Percentiles rank a stretch among this genome's conserved stretches.
Evolutionary conservation across 2,329 filamentous ascomycete species (phyloP).

Genomic region (Penicillium sp.): DNA sequence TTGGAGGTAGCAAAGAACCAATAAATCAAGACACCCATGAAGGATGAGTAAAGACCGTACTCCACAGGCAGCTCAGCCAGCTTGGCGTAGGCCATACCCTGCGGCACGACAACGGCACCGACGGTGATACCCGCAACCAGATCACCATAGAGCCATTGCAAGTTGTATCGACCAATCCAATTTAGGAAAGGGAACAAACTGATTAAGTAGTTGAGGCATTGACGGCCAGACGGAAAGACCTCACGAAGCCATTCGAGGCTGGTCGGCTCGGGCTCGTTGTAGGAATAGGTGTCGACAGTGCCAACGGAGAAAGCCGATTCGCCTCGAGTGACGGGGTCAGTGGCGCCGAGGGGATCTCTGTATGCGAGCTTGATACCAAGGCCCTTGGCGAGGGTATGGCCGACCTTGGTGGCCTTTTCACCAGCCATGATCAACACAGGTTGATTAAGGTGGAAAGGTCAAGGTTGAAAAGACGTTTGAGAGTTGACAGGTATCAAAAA

Average conservation of each 20-base stretch:
- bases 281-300: constrained; percentile 71
- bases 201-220: constrained; percentile 57
- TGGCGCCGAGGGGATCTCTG: constrained; percentile 51
- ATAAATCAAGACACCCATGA: constrained; percentile 90
- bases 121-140: constrained; percentile 78
- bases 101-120: constrained; percentile 81
- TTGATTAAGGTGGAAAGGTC: background rate
- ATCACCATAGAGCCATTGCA: constrained; percentile 83
- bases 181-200: constrained; percentile 79
- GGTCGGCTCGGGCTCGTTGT: constrained; percentile 76
- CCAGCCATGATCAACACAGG: constrained; percentile 28
- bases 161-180: constrained; percentile 89
- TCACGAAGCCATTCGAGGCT: constrained; percentile 65
- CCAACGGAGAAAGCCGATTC: constrained; percentile 73
- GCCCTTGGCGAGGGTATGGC: constrained; percentile 69
- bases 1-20: constrained; percentile 99
- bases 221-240: constrained; percentile 54
- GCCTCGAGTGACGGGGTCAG: constrained; percentile 64
- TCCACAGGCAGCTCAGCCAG: constrained; percentile 72
- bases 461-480: background rate
- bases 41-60: constrained; percentile 89
- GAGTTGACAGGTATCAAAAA: background rate
- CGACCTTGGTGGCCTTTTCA: constrained; percentile 52
- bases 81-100: constrained; percentile 91
- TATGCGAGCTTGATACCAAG: constrained; percentile 77